Base-by-base conservation (phyloP, 495 filamentous ascomycete genomes). In the Trichocladium uniseriatum region DNA sequence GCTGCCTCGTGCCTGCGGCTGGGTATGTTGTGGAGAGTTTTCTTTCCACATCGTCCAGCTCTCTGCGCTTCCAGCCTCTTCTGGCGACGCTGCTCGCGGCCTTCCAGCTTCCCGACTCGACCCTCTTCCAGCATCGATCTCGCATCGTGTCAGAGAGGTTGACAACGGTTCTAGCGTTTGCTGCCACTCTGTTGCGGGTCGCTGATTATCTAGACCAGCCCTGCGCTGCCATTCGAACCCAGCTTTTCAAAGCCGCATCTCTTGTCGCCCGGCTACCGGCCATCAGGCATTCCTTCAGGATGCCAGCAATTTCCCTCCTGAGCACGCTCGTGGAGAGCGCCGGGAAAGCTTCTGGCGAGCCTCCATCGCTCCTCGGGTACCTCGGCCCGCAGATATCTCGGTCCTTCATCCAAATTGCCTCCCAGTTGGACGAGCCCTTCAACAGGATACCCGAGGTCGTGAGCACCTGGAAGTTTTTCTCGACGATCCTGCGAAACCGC, bases 331-430 rank as follows among this genome's bases (percentile, higher is more conserved):
- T 97, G 16, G 73, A 79, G 22, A 79, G 74, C 50, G 80, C 82
- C 18, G 79, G 80, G 22, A 76, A 76, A 43, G 68, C 71, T 44
- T 61, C 72, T 19, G 73, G 73, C 18, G 89, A 96, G 55, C 89
- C 92, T 3, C 87, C 89, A 22, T 96, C 91, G 6, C 73, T 98
- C 18, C 77, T 99, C 16, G 89, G 89, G 45, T 84, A 92, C 59
- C 74, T 99, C 2, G 87, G 88, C 14, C 74, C 87, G 15, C 82
- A 87, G 52, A 82, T 83, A 19, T 82, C 89, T 3, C 86, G 84
- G 50, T 80, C 84, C 28, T 95, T 97, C 67, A 75, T 96, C 20
- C 78, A 84, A 47, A 72, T 91, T 14, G 68, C 95, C 10, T 80
- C 85, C 6, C 75, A 80, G 46, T 70, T 96, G n/a, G 86, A 90